phyloP scores from a whole-genome alignment of 345 rosid species.

The Euphorbia lathyris region DNA sequence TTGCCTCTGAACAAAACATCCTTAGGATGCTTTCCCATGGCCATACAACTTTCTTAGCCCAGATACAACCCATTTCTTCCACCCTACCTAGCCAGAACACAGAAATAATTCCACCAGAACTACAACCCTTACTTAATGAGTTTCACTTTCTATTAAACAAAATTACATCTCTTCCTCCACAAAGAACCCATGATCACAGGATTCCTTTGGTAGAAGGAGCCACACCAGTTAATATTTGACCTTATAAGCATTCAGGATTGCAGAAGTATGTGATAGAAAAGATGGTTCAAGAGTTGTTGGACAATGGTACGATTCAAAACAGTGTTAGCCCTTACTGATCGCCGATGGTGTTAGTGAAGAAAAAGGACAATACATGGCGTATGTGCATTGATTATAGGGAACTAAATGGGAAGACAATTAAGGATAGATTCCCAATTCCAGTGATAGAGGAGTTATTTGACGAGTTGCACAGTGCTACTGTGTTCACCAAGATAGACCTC shows the following conservation, averaged over 20 bases:
- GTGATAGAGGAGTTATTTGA: not conserved
- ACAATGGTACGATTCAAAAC: too few relatives aligned
- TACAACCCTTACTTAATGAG: not conserved
- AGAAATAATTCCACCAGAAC: too few relatives aligned
- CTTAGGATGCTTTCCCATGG: not conserved
- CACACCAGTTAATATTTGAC: not conserved
- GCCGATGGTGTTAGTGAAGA: slow-evolving; percentile 1
- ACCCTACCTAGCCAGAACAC: not conserved
- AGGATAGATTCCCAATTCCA: not conserved
- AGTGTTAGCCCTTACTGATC: not conserved
- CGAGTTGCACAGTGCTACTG: not conserved
- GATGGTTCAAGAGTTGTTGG: not conserved
- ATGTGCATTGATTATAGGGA: slow-evolving; percentile 5
- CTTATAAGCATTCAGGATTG: not conserved
- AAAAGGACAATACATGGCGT: not conserved
- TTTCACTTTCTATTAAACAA: not conserved
- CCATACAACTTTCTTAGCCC: not conserved
- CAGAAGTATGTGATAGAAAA: not conserved
- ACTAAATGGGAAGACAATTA: not conserved
- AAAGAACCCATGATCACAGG: not conserved
- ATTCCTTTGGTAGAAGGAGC: not conserved
- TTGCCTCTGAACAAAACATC: too few relatives aligned
- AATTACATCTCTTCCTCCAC: not conserved
- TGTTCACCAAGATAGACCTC: not conserved
- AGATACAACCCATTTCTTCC: not conserved